Evolutionary conservation across 106 monocot species (phyloP), one percentile per base, ranked within the genome.

Genomic region (Allium cepa): DNA sequence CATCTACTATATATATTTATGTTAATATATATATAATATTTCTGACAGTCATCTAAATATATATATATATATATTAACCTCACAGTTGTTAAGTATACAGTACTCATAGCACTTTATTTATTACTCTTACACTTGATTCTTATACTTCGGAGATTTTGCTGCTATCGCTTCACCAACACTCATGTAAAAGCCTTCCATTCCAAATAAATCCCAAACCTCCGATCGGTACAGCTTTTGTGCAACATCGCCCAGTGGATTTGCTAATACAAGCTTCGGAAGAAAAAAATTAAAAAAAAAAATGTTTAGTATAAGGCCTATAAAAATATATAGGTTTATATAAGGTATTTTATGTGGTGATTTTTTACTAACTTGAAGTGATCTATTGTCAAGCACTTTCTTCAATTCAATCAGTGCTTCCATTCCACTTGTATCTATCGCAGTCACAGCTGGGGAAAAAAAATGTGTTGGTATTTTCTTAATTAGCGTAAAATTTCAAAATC

Each of bases 361-460:
- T 9, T 56, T 68, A 6, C 62, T 53, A 57, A 85, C 85, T 67
- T 81, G 75, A 17, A 85, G 57, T 59, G 81, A 78, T 78, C 71
- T 81, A 47, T 76, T 85, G 11, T 81, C 55, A 0, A 85, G 69
- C 3, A 46, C 59, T 65, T 72, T 85, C 57, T 81, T 81, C 56
- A 85, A 64, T 70, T 85, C 85, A 55, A 61, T 46, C n/a, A 85
- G 85, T 52, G 78, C 61, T 9, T 78, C 81, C 47, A 85, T 75
- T 13, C 85, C 85, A 57, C 78, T 81, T 26, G 85, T 81, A 65
- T 85, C 85, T 59, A 85, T 75, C 28, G 80, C 71, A 3, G 78
- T 63, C 7, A 85, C 81, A 59, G 85, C 85, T 85, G 78, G 15
- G 57, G 60, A 9, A 77, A 55, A 5, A 36, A 36, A 36, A 1